Evolutionary conservation across 306 rosid species (phyloP).

Genomic region (Neltuma alba): DNA sequence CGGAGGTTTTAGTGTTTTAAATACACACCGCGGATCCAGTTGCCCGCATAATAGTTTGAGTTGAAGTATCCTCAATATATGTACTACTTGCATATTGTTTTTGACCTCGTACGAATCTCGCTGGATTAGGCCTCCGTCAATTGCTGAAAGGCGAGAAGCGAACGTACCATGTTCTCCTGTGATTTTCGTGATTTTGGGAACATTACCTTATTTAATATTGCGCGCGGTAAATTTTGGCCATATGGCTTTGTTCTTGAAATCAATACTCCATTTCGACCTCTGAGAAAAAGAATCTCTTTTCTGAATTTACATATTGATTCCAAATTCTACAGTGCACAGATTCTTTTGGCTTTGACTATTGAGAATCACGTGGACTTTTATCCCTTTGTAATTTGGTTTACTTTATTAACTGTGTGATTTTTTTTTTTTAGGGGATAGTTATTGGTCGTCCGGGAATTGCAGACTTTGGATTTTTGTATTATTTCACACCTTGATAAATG

Average conservation of each 20-base stretch:
- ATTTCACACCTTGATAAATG: background rate
- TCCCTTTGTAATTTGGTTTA: slow-evolving; percentile 33
- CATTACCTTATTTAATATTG: background rate
- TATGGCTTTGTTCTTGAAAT: slow-evolving; percentile 28
- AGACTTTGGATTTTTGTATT: background rate
- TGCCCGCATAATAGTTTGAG: slow-evolving; percentile 33
- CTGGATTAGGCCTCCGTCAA: slow-evolving; percentile 27
- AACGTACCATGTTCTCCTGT: slow-evolving; percentile 30
- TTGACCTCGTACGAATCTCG: slow-evolving; percentile 2
- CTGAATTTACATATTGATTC: slow-evolving; percentile 33
- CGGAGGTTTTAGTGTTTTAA: slow-evolving; percentile 6
- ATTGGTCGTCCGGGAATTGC: too few species aligned
- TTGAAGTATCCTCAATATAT: slow-evolving; percentile 46
- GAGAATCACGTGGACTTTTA: slow-evolving; percentile 32
- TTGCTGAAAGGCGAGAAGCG: slow-evolving; percentile 38
- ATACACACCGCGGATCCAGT: slow-evolving; percentile 51
- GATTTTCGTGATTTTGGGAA: slow-evolving; percentile 6
- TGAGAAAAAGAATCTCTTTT: slow-evolving; percentile 29
- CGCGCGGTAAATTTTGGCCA: background rate
- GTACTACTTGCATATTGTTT: background rate
- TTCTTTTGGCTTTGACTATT: slow-evolving; percentile 47
- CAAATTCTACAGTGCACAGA: slow-evolving; percentile 30
- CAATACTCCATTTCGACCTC: slow-evolving; percentile 43
- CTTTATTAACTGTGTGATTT: background rate
- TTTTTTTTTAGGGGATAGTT: too few species aligned